phyloP scores from a whole-genome alignment of 1,284 basidiomycete species.

The Leccinum pallidistipes region DNA sequence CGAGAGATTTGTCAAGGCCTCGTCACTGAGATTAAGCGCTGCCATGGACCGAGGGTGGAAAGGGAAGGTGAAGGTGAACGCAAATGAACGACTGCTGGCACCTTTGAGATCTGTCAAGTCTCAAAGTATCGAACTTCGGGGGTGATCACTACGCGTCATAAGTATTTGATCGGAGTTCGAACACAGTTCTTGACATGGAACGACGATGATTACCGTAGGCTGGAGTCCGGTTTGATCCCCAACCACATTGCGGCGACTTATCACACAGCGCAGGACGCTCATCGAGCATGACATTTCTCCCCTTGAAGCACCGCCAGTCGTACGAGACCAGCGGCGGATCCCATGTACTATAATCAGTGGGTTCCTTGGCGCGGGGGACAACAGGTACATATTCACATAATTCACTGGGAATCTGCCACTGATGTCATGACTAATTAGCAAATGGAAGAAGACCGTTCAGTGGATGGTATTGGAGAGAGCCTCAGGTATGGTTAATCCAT shows the following conservation, averaged over 20 bases:
- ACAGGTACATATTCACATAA: slow-evolving; percentile 48
- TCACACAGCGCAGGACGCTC: slow-evolving; percentile 35
- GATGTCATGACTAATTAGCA: slow-evolving; percentile 50
- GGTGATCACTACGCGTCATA: slow-evolving; percentile 19
- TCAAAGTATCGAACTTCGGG: slow-evolving; percentile 1
- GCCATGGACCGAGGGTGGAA: slow-evolving; percentile 15
- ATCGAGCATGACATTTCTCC: slow-evolving; percentile 38
- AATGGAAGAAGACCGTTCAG: slow-evolving; percentile 73
- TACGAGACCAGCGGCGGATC: slow-evolving; percentile 43
- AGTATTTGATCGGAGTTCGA: slow-evolving; percentile 29
- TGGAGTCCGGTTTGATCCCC: slow-evolving; percentile 4
- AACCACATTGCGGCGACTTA: slow-evolving; percentile 8
- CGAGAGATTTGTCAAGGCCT: slow-evolving; percentile 55
- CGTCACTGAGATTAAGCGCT: slow-evolving; percentile 40
- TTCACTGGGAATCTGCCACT: slow-evolving; percentile 7
- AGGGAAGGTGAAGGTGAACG: neutral
- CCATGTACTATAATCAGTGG: slow-evolving; percentile 91
- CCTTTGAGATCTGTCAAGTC: neutral
- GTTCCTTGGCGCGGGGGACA: slow-evolving; percentile 89
- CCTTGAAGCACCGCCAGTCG: neutral
- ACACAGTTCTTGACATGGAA: slow-evolving; percentile 28
- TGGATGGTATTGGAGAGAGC: slow-evolving; percentile 74
- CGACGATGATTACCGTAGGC: slow-evolving; percentile 52
- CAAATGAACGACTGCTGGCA: neutral
- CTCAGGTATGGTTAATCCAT: slow-evolving; percentile 80